These are phyloP conservation scores for Thelonectria rubi DNA, from an alignment of 2,329 filamentous ascomycete genomes.

Conservation along the genomic window DNA sequence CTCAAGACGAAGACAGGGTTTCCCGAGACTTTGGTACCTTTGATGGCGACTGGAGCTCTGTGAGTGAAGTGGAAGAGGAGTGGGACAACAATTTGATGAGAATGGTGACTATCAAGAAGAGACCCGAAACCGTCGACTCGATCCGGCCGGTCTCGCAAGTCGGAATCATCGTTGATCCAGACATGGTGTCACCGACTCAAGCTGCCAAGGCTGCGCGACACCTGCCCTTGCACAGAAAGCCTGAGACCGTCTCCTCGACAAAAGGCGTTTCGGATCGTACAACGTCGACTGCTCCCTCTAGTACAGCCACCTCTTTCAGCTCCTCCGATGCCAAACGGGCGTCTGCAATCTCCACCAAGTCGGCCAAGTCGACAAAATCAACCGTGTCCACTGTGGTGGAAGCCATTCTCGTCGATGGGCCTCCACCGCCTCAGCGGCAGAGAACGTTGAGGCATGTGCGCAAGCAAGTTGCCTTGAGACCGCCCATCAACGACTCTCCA, in stretches of 20 bases:
- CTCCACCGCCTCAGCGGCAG: slow-evolving; percentile 54
- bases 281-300: slow-evolving; percentile 45
- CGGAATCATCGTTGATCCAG: slow-evolving; percentile 58
- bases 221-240: slow-evolving; percentile 56
- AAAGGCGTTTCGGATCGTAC: slow-evolving; percentile 39
- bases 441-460: slow-evolving; percentile 69
- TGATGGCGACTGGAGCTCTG: slow-evolving; percentile 66
- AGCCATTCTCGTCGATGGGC: slow-evolving; percentile 63
- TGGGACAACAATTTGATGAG: slow-evolving; percentile 64
- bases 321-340: slow-evolving; percentile 56
- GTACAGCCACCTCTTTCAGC: slow-evolving; percentile 52
- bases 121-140: slow-evolving; percentile 43
- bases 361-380: slow-evolving; percentile 55
- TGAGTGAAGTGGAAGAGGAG: slow-evolving; percentile 60
- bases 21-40: slow-evolving; percentile 63
- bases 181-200: slow-evolving; percentile 59
- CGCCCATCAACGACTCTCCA: slow-evolving; percentile 46
- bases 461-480: slow-evolving; percentile 62
- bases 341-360: slow-evolving; percentile 64
- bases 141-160: slow-evolving; percentile 39
- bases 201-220: slow-evolving; percentile 60
- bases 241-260: slow-evolving; percentile 37
- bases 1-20: slow-evolving; percentile 52
- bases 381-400: slow-evolving; percentile 66
- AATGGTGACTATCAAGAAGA: slow-evolving; percentile 64